Conservation (phyloP, 345 rosid species). For the Barbarea vulgaris region DNA sequence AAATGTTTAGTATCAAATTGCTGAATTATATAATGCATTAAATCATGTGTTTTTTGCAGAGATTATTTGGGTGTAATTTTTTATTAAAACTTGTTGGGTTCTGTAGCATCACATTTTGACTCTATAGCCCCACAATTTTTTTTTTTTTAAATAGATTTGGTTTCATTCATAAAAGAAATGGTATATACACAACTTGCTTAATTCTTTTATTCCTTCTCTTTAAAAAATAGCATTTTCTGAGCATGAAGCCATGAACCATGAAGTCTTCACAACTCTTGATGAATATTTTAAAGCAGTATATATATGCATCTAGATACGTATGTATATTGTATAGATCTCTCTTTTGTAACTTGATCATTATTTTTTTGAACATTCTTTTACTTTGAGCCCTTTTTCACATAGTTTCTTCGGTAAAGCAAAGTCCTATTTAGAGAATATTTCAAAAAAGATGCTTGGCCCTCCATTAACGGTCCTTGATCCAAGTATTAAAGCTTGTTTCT, state of each 20-base stretch:
- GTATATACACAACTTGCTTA: constrained; percentile 25
- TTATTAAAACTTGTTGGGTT: constrained; percentile 10
- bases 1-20: neutral
- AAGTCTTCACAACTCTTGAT: constrained; percentile 24
- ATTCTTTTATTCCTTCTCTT: neutral
- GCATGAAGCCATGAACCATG: constrained; percentile 43
- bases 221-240: constrained; percentile 26
- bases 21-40: neutral
- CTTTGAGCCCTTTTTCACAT: constrained; percentile 17
- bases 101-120: constrained; percentile 45
- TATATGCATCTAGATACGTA: neutral
- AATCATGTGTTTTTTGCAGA: constrained; percentile 38
- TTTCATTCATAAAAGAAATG: constrained; percentile 28
- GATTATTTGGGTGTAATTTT: constrained; percentile 20
- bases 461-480: constrained; percentile 54
- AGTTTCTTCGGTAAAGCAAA: constrained; percentile 26
- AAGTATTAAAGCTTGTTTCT: constrained; percentile 54
- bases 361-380: constrained; percentile 20
- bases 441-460: constrained; percentile 33
- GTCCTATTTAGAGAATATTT: constrained; percentile 30
- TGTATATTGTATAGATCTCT: constrained; percentile 19
- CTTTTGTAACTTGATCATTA: constrained; percentile 13
- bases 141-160: too few species aligned
- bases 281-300: constrained; percentile 8
- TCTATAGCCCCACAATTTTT: constrained; percentile 24